Evolutionary conservation across 805 yeast species (phyloP).

Genomic region (Alloascoidea hylecoeti): DNA sequence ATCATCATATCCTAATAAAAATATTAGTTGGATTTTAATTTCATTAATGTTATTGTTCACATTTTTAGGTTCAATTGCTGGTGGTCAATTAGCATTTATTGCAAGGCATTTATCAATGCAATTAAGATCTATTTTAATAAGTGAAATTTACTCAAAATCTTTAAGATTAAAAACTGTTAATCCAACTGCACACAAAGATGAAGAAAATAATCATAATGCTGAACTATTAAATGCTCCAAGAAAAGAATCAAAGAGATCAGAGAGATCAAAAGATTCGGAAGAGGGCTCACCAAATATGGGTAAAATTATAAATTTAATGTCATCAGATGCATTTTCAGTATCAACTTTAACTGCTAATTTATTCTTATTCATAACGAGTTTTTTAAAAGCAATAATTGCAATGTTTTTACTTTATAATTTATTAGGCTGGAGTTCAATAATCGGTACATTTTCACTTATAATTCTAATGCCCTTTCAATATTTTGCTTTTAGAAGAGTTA

Average conservation of each 20-base stretch:
- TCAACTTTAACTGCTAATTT: conserved; percentile 88
- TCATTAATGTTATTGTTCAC: conserved; percentile 53
- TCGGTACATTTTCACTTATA: conserved; percentile 59
- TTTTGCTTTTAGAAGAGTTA: conserved; percentile 45
- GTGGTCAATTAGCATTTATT: conserved; percentile 72
- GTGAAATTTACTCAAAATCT: conserved; percentile 89
- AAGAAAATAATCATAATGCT: conserved; percentile 53
- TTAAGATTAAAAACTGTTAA: conserved; percentile 56
- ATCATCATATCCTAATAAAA: conserved; percentile 35
- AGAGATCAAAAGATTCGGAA: conserved; percentile 8
- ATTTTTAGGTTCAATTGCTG: conserved; percentile 40
- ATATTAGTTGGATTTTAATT: conserved; percentile 84
- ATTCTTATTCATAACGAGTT: conserved; percentile 67
- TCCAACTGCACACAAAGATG: conserved; percentile 9
- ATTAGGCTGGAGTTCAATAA: conserved; percentile 79
- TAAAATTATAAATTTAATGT: conserved; percentile 82
- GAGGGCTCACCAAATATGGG: conserved; percentile 46
- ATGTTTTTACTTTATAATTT: conserved; percentile 50
- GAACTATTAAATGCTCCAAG: conserved; percentile 50
- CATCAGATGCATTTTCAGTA: conserved; percentile 93
- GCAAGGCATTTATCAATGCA: conserved; percentile 91
- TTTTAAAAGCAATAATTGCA: conserved; percentile 58
- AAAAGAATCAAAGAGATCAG: conserved; percentile 29
- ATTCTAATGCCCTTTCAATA: conserved; percentile 62
- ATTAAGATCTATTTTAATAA: conserved; percentile 79